phyloP scores from a whole-genome alignment of 225 moss, liverwort and hornwort genomes.

The Polytrichum commune region DNA sequence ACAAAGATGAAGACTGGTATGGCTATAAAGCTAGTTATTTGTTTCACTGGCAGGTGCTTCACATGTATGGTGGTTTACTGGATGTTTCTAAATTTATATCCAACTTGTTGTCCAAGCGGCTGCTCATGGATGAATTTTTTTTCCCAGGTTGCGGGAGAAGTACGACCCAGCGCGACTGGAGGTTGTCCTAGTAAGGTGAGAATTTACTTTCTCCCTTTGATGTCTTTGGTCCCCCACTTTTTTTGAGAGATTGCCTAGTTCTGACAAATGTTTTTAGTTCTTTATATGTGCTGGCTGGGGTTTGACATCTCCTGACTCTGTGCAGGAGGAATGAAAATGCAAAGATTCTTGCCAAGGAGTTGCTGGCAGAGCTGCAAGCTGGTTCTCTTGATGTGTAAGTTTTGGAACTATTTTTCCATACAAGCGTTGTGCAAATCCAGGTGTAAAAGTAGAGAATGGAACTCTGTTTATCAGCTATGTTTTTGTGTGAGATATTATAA shows the following conservation, averaged over 20 bases:
- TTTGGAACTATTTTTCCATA: neutral
- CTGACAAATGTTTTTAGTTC: too few species aligned
- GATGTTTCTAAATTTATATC: slow-evolving; percentile 10
- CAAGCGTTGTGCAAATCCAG: too few species aligned
- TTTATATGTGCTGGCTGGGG: neutral
- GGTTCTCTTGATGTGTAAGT: slow-evolving; percentile 93
- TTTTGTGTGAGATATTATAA: too few species aligned
- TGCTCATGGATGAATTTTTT: neutral
- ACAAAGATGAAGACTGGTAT: slow-evolving; percentile 98
- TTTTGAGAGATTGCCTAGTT: too few species aligned
- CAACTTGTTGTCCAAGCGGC: neutral
- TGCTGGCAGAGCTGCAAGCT: slow-evolving; percentile 82
- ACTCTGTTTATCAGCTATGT: neutral
- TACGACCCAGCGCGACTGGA: slow-evolving; percentile 97
- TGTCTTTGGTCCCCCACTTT: too few species aligned
- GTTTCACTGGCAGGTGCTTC: too few species aligned
- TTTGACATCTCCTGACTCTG: slow-evolving; percentile 1
- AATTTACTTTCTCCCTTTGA: neutral
- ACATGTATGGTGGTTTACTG: neutral
- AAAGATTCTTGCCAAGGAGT: slow-evolving; percentile 86
- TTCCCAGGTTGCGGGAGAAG: slow-evolving; percentile 87
- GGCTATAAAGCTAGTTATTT: slow-evolving; percentile 7
- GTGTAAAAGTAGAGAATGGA: neutral
- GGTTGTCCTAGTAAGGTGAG: slow-evolving; percentile 73
- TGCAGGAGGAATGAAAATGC: slow-evolving; percentile 95